Conservation (phyloP, 1,139 yeast species). For the Lodderomyces oxycetoniae region DNA sequence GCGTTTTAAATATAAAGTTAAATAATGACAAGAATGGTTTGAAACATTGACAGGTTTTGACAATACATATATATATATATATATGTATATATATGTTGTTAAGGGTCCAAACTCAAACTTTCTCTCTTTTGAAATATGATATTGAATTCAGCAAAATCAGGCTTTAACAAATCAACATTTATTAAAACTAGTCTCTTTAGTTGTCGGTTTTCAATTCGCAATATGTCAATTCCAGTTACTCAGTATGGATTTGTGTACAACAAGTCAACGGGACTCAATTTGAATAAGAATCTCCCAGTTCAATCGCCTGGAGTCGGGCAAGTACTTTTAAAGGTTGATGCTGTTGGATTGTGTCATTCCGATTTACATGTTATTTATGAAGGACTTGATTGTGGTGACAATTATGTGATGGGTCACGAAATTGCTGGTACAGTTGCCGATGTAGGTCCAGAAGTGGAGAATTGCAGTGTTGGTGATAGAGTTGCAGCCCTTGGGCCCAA, state of each 20-base stretch:
- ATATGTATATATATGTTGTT: no score
- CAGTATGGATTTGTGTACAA: constrained; percentile 14
- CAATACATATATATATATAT: no score
- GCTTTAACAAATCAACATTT: neutral
- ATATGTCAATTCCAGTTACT: constrained; percentile 14
- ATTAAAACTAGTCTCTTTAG: neutral
- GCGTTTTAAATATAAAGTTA: no score
- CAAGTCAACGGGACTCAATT: constrained; percentile 12
- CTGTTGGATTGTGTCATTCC: constrained; percentile 44
- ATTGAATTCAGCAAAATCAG: no score
- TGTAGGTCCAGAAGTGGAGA: constrained; percentile 10
- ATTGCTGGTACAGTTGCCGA: constrained; percentile 35
- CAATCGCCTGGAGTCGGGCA: constrained; percentile 27
- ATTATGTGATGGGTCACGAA: constrained; percentile 43
- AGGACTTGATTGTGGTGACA: constrained; percentile 22
- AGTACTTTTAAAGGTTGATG: constrained; percentile 37
- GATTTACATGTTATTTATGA: constrained; percentile 33
- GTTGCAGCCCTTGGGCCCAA: constrained; percentile 17
- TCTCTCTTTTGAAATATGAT: no score
- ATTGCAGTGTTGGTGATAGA: constrained; percentile 13
- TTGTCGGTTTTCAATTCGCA: constrained; percentile 5
- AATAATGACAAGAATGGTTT: no score
- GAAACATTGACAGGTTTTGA: no score
- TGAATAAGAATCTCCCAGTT: constrained; percentile 20
- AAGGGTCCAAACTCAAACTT: no score